These are phyloP conservation scores for Prunella vulgaris DNA, from an alignment of 257 asterid species.

Conservation along the genomic window DNA sequence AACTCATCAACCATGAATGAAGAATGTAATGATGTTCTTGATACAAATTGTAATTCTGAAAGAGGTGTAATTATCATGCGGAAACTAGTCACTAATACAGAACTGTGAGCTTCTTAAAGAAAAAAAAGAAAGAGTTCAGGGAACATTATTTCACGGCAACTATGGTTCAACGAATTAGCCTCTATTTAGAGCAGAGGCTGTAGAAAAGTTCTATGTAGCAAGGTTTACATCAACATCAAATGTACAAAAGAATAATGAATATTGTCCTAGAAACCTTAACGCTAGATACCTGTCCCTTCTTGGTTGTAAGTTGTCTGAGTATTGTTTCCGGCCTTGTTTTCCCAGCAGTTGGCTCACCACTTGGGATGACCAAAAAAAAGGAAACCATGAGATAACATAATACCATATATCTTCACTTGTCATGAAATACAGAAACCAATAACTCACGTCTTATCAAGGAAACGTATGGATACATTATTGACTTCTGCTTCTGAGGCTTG, in stretches of 20 bases:
- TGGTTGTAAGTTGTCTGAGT: slow-evolving; percentile 94
- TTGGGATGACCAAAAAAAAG: slow-evolving; percentile 28
- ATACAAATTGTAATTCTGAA: neutral
- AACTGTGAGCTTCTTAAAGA: neutral
- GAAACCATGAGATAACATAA: slow-evolving; percentile 17
- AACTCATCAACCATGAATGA: slow-evolving; percentile 6
- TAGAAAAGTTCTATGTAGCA: neutral
- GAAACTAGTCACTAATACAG: neutral
- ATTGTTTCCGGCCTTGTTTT: slow-evolving; percentile 94
- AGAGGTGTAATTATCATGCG: neutral
- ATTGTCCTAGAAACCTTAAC: slow-evolving; percentile 4
- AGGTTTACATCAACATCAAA: neutral
- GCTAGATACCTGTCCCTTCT: slow-evolving; percentile 84
- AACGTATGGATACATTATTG: slow-evolving; percentile 76
- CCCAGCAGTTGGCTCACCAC: slow-evolving; percentile 92
- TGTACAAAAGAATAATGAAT: neutral
- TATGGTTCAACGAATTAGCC: neutral
- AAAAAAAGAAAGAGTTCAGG: neutral
- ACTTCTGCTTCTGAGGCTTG: slow-evolving; percentile 98
- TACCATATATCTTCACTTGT: neutral
- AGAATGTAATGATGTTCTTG: neutral
- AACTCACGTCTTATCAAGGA: slow-evolving; percentile 87
- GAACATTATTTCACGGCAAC: neutral
- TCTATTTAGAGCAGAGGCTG: neutral
- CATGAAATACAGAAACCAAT: slow-evolving; percentile 14